Conservation (phyloP, 495 filamentous ascomycete genomes). For the Glonium stellatum region DNA sequence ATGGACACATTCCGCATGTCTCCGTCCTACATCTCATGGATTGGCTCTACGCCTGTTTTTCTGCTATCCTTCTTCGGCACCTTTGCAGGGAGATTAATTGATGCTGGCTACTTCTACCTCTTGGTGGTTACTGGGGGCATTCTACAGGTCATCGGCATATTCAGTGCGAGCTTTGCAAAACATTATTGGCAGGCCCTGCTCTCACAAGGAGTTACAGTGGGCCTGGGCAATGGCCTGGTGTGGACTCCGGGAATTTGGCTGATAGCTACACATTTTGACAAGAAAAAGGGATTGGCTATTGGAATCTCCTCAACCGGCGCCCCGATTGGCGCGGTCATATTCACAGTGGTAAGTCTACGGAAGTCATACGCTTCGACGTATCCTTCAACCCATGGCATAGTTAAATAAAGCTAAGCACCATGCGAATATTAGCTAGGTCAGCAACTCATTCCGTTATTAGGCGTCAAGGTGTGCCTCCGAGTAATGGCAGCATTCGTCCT, state of each 20-base stretch:
- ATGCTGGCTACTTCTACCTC: not conserved
- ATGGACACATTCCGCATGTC: not conserved
- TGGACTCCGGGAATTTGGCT: not conserved
- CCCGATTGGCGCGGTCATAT: not conserved
- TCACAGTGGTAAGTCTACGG: not conserved
- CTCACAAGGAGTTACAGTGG: not conserved
- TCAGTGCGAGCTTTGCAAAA: not conserved
- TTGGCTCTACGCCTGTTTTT: not conserved
- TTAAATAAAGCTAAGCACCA: too few species aligned
- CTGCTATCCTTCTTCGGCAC: not conserved
- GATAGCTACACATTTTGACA: slow-evolving; percentile 1
- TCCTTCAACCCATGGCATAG: too few species aligned
- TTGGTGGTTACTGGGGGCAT: not conserved
- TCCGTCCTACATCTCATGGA: not conserved
- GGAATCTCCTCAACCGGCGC: not conserved
- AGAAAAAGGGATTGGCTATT: not conserved
- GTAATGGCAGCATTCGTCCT: not conserved
- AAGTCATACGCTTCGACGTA: too few species aligned
- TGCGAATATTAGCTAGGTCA: too few species aligned
- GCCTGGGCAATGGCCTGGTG: not conserved
- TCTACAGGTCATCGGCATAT: not conserved
- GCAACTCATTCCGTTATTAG: not conserved
- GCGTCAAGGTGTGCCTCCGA: not conserved
- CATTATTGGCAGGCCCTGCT: not conserved
- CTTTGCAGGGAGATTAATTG: not conserved